Evolutionary conservation across 2,329 filamentous ascomycete species (phyloP), one percentile per base, ranked within the genome.

Genomic region (Gremmenia infestans): DNA sequence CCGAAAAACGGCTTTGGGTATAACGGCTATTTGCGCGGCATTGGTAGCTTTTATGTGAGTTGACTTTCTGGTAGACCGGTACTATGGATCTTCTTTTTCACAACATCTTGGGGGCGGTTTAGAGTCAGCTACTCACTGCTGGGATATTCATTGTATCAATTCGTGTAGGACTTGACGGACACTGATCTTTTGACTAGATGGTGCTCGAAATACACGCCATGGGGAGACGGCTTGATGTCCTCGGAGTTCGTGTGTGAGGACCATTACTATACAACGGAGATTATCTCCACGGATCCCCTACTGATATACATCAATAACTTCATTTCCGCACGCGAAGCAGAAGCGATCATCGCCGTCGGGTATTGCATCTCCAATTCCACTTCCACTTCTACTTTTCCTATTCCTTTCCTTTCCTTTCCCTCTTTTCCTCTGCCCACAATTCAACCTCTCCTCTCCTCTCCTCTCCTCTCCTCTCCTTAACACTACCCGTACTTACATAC

Each of bases 281-380:
- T 65, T 4, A 50, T 65, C 17, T 62, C 60, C 3, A 54, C 57
- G 6, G 62, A 64, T 55, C 63, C 63, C 2, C 39, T 64, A 11
- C 32, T 65, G n/a, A 64, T 65, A 25, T 65, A 64, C 35, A 64
- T 65, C 55, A 63, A 61, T 23, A 50, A 61, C 14, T 63, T 65
- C 35, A 23, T 63, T 14, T 53, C 56, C n/a, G 15, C 36, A 0
- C 15, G 19, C 1, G 63, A 65, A 46, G 50, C 54, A 5, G 28
- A 57, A 19, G 25, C 45, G 0, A 39, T 64, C 5, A 48, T 63
- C 36, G 52, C 45, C n/a, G 19, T 46, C 52, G 62, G 60, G 60
- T 62, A 52, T 2, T 28, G 2, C 7, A 28, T 8, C 8, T 28
- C 7, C 7, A 8, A 42, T 43, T 9, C 25, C 3, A 3, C 7